Percentiles rank a stretch among this genome's conserved stretches.
phyloP scores from a whole-genome alignment of 495 filamentous ascomycete genomes.

The Daldinia loculata region DNA sequence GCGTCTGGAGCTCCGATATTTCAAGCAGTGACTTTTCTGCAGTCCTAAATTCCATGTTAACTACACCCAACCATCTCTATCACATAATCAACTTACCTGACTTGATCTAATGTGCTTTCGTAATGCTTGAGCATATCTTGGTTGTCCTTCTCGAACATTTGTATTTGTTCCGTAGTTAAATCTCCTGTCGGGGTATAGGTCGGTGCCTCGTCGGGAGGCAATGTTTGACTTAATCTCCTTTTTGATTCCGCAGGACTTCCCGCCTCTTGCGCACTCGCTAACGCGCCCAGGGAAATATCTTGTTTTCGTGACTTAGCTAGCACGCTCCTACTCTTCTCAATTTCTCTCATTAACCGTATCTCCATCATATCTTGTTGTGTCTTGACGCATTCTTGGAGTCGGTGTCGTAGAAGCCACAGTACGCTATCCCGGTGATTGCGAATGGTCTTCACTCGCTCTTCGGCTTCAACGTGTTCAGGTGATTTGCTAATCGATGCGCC shows the following conservation, averaged over 20 bases:
- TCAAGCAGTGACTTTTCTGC: slow-evolving; percentile 91
- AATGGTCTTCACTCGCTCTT: slow-evolving; percentile 68
- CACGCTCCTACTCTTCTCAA: slow-evolving; percentile 89
- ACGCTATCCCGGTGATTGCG: slow-evolving; percentile 78
- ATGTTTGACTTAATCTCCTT: slow-evolving; percentile 28
- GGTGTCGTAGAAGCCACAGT: slow-evolving; percentile 78
- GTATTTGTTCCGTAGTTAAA: slow-evolving; percentile 82
- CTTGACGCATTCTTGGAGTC: slow-evolving; percentile 76
- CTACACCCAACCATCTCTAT: background rate
- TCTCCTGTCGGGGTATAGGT: slow-evolving; percentile 59
- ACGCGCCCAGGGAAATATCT: slow-evolving; percentile 24
- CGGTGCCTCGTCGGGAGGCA: slow-evolving; percentile 27
- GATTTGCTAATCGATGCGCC: slow-evolving; percentile 52
- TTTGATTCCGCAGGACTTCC: slow-evolving; percentile 28
- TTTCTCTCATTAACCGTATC: slow-evolving; percentile 78
- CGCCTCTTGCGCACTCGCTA: slow-evolving; percentile 33
- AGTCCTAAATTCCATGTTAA: slow-evolving; percentile 62
- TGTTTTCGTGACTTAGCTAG: slow-evolving; percentile 70
- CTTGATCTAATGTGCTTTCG: slow-evolving; percentile 89
- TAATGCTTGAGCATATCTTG: slow-evolving; percentile 90
- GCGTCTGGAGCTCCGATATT: slow-evolving; percentile 90
- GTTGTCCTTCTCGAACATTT: slow-evolving; percentile 94
- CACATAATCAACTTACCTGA: slow-evolving; percentile 68
- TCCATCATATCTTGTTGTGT: slow-evolving; percentile 92
- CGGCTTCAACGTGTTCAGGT: slow-evolving; percentile 72